Evolutionary conservation across 345 rosid species (phyloP).

Genomic region (Hibiscus mutabilis): DNA sequence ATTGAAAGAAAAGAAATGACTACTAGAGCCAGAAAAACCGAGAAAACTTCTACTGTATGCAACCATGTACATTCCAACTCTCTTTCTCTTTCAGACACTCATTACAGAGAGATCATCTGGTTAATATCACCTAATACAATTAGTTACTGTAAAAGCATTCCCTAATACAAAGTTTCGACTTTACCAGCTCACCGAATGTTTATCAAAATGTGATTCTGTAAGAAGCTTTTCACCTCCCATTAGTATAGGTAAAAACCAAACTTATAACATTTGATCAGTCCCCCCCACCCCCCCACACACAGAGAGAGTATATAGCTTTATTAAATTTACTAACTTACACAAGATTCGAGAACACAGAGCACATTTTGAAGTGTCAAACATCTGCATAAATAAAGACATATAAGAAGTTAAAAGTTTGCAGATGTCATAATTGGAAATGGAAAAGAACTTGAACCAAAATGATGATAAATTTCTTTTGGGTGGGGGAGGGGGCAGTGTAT

Average conservation of each 20-base stretch:
- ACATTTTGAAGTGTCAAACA: slow-evolving; percentile 75
- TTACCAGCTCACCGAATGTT: not conserved
- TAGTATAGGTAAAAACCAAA: too few relatives aligned
- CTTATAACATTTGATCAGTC: too few relatives aligned
- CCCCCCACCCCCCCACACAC: too few relatives aligned
- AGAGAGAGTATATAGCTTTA: not conserved
- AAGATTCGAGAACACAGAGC: slow-evolving; percentile 57
- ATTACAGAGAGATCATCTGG: not conserved
- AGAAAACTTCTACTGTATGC: not conserved
- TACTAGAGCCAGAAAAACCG: not conserved
- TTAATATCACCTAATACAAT: not conserved
- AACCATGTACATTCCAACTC: not conserved
- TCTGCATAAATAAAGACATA: slow-evolving; percentile 40
- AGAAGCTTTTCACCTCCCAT: not conserved
- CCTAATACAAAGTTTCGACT: not conserved
- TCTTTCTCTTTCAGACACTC: slow-evolving; percentile 1
- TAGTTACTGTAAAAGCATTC: not conserved
- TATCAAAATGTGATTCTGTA: not conserved
- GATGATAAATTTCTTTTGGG: not conserved
- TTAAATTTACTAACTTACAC: slow-evolving; percentile 46
- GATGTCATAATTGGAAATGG: not conserved
- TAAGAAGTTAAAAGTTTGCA: slow-evolving; percentile 1
- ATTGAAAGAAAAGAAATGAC: not conserved
- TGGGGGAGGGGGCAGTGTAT: not conserved
- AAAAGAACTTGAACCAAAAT: not conserved